Percentiles rank a stretch among this genome's conserved stretches.
These are phyloP conservation scores for Chaetomium sp. DNA, from an alignment of 2,329 filamentous ascomycete genomes.

Conservation along the genomic window DNA sequence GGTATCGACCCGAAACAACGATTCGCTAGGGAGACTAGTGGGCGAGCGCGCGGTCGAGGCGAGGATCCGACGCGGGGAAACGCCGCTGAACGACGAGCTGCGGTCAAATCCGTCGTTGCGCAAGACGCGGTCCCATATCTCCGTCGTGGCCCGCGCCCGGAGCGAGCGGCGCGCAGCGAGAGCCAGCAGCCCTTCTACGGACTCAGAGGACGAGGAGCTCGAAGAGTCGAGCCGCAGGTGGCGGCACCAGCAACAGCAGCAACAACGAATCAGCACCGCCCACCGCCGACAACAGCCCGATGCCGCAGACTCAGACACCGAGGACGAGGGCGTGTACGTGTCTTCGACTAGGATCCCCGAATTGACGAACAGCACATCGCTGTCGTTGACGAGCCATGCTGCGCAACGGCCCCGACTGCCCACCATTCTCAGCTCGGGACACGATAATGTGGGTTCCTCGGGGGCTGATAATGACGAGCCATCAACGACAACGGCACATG, in stretches of 20 bases:
- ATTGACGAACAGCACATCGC: conserved; percentile 24
- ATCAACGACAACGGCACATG: no score
- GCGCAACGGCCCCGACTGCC: conserved; percentile 40
- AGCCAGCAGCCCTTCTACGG: conserved; percentile 24
- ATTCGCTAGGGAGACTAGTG: conserved; percentile 37
- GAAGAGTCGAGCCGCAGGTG: conserved; percentile 15
- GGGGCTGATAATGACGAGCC: not conserved
- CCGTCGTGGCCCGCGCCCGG: conserved; percentile 20
- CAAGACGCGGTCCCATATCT: conserved; percentile 21
- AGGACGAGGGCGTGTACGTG: conserved; percentile 24
- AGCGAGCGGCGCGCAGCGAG: conserved; percentile 23
- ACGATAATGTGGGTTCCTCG: conserved; percentile 8
- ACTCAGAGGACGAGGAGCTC: conserved; percentile 23
- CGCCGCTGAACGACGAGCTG: conserved; percentile 24
- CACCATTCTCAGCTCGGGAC: conserved; percentile 40
- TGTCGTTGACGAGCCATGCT: conserved; percentile 26
- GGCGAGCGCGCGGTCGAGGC: conserved; percentile 42
- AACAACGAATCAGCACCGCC: no score
- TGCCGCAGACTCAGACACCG: conserved; percentile 22
- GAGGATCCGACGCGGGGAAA: conserved; percentile 39
- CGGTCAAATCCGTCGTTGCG: conserved; percentile 17
- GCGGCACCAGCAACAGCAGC: conserved; percentile 12
- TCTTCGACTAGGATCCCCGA: conserved; percentile 16
- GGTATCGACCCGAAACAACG: conserved; percentile 34
- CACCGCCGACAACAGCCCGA: conserved; percentile 6